Base-by-base conservation (phyloP, 2,329 filamentous ascomycete genomes). In the Apiospora marii region DNA sequence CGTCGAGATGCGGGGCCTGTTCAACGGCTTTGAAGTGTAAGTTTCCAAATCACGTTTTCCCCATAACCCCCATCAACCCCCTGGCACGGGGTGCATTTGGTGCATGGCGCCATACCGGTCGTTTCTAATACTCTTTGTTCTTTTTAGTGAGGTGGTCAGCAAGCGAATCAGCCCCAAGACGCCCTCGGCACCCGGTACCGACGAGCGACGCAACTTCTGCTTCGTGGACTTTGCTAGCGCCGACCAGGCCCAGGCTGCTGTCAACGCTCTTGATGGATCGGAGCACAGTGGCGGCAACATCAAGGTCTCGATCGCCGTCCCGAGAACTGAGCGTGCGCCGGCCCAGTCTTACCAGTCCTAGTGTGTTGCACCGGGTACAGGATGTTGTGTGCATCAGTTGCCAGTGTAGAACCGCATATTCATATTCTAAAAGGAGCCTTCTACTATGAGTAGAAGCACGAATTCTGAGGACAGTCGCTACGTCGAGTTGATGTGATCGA, bases 151-250 rank as follows among this genome's bases (percentile, higher is more conserved):
- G 51, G 77, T 78, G 8, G 83, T 88, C 67, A 83, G 86, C 75
- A 88, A 88, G 75, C 82, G 86, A 24, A 92, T 88, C 84, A 91
- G 86, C 67, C 89, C 86, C 74, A 90, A 85, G 78, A 90, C 83
- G 77, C 80, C 83, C n/a, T 83, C 84, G 53, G 58, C 58, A 41
- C 58, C 58, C 30, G 58, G 58, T 41, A 64, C 58, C 19, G 82
- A 85, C 0, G 89, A 88, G 43, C 87, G 89, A 74, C 86, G 90
- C 77, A 88, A 92, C 81, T 92, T 90, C 80, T 89, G 89, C 76
- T 92, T 92, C 73, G 88, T 92, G n/a, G 90, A 92, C 76, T 87
- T 92, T 72, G 83, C 82, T 68, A 88, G 85, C 7, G 78, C 82
- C 0, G 86, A 90, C 70, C 87, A 92, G 74, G 89, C 89, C 0